A percentile compares a stretch with the other conserved stretches of the same genome.
phyloP scores from a whole-genome alignment of 73 alveolate species.

The Diophrys sp. region DNA sequence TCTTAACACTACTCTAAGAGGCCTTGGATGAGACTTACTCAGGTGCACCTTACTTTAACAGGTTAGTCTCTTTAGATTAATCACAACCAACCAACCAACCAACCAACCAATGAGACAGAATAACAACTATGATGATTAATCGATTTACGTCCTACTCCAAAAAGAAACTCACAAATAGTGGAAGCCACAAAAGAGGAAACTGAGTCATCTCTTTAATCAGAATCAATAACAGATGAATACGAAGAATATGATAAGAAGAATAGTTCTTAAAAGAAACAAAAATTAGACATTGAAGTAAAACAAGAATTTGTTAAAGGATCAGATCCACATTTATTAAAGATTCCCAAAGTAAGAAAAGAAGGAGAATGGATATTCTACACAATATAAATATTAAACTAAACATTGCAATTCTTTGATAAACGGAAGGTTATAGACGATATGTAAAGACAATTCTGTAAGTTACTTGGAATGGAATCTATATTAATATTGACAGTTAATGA shows the following conservation, averaged over 20 bases:
- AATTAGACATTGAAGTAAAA: neutral
- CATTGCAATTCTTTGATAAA: neutral
- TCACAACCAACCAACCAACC: too few species aligned
- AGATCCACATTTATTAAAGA: too few species aligned
- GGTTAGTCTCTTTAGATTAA: too few species aligned
- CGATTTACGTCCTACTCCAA: too few species aligned
- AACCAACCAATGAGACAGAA: too few species aligned
- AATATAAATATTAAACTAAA: too few species aligned
- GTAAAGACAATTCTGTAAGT: neutral
- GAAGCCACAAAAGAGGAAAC: too few species aligned
- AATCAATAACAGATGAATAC: neutral
- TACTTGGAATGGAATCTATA: neutral
- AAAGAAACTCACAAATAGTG: too few species aligned
- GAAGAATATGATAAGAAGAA: neutral
- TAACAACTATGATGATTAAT: too few species aligned
- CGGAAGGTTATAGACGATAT: neutral
- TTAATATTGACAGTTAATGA: neutral
- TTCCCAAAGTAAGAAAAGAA: neutral
- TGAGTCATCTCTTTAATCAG: neutral
- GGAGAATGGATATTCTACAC: neutral
- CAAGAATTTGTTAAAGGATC: neutral
- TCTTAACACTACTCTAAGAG: too few species aligned
- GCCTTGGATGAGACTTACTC: too few species aligned
- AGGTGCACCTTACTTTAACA: too few species aligned
- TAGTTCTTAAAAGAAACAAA: neutral